These are phyloP conservation scores for Mycosarcoma maydis DNA, from an alignment of 1,284 basidiomycete species.

Conservation along the genomic window DNA sequence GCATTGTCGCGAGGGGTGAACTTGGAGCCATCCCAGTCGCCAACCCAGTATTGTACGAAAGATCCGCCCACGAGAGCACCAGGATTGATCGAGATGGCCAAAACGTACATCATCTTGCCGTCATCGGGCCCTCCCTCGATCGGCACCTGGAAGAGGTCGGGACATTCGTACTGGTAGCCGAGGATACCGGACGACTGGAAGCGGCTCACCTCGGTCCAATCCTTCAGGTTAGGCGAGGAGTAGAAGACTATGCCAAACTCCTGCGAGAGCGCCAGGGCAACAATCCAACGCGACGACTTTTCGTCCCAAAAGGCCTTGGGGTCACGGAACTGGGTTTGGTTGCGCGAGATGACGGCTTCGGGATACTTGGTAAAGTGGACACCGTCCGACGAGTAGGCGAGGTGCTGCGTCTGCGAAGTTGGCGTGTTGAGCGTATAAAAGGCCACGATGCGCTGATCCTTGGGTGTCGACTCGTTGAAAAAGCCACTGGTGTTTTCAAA, in stretches of 20 bases:
- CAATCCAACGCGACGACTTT: slow-evolving; percentile 67
- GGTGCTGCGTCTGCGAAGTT: slow-evolving; percentile 65
- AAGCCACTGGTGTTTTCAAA: slow-evolving; percentile 69
- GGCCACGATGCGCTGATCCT: slow-evolving; percentile 67
- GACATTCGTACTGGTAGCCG: slow-evolving; percentile 68
- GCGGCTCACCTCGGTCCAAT: slow-evolving; percentile 67
- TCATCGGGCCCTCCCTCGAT: slow-evolving; percentile 58
- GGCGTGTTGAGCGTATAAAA: slow-evolving; percentile 69
- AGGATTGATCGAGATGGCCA: slow-evolving; percentile 59
- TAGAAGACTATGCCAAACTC: slow-evolving; percentile 68
- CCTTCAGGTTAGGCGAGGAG: slow-evolving; percentile 67
- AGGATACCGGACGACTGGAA: slow-evolving; percentile 63
- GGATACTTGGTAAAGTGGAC: slow-evolving; percentile 68
- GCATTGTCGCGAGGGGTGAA: slow-evolving; percentile 67
- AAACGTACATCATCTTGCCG: slow-evolving; percentile 52
- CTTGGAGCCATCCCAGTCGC: slow-evolving; percentile 67
- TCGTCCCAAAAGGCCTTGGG: slow-evolving; percentile 69
- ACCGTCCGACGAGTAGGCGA: slow-evolving; percentile 69
- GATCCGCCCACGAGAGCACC: slow-evolving; percentile 65
- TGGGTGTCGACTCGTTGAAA: slow-evolving; percentile 66
- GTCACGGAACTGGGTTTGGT: slow-evolving; percentile 68
- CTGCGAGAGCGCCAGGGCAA: slow-evolving; percentile 67
- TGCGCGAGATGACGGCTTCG: slow-evolving; percentile 60
- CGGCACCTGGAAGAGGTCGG: slow-evolving; percentile 65
- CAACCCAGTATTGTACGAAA: slow-evolving; percentile 68